Evolutionary conservation across 2,329 filamentous ascomycete species (phyloP).

Genomic region (Fusarium sp.): DNA sequence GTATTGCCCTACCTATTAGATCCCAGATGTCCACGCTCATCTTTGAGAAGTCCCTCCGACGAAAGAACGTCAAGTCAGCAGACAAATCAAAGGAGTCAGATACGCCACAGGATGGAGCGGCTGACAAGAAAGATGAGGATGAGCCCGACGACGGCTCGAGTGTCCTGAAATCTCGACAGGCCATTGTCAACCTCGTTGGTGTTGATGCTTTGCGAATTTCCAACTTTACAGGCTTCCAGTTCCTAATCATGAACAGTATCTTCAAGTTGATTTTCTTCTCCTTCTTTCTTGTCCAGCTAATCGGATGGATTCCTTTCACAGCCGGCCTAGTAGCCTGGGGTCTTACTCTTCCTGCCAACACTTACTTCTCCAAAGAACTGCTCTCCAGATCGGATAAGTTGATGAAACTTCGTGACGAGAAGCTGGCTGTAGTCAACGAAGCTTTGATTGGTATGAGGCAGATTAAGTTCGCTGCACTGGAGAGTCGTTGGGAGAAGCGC

Average conservation of each 20-base stretch:
- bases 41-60: slow-evolving; percentile 81
- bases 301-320: slow-evolving; percentile 78
- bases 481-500: slow-evolving; percentile 79
- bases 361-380: slow-evolving; percentile 74
- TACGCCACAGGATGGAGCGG: slow-evolving; percentile 50
- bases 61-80: slow-evolving; percentile 80
- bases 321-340: slow-evolving; percentile 75
- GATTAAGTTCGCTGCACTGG: slow-evolving; percentile 86
- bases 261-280: slow-evolving; percentile 76
- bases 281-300: slow-evolving; percentile 73
- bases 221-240: slow-evolving; percentile 76
- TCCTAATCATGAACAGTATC: slow-evolving; percentile 72
- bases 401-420: slow-evolving; percentile 82
- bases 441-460: slow-evolving; percentile 83
- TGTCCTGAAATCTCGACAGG: slow-evolving; percentile 68
- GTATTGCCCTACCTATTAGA: slow-evolving; percentile 74
- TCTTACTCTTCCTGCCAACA: slow-evolving; percentile 76
- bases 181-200: slow-evolving; percentile 82
- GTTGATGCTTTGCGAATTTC: slow-evolving; percentile 78
- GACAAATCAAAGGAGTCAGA: slow-evolving; percentile 60
- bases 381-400: slow-evolving; percentile 74
- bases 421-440: slow-evolving; percentile 81
- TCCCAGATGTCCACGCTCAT: slow-evolving; percentile 78
- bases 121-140: slow-evolving; percentile 65
- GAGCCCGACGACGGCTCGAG: slow-evolving; percentile 57